Conservation (phyloP, 352 stramenopile species). For the Globisporangium splendens region DNA sequence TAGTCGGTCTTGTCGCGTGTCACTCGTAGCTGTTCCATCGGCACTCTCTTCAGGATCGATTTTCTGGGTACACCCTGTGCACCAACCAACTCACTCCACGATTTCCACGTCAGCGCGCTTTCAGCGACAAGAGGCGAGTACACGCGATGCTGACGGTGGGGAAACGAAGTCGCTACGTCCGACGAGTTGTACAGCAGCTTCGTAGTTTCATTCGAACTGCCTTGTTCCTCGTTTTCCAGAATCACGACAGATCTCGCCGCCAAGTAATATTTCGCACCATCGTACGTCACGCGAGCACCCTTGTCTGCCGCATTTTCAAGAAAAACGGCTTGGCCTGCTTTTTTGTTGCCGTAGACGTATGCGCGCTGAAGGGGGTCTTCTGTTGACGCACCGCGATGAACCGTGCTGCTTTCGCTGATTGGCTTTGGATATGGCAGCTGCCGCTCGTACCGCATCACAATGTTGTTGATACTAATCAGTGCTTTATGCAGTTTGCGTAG, state of each 20-base stretch:
- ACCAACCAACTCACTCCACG: slow-evolving; percentile 47
- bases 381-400: slow-evolving; percentile 3
- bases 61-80: slow-evolving; percentile 26
- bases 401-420: slow-evolving; percentile 8
- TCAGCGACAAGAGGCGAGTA: slow-evolving; percentile 40
- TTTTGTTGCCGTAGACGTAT: slow-evolving; percentile 40
- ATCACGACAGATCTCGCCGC: slow-evolving; percentile 45
- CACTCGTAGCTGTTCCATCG: slow-evolving; percentile 52
- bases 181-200: slow-evolving; percentile 53
- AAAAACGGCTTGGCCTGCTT: slow-evolving; percentile 34
- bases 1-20: slow-evolving; percentile 60
- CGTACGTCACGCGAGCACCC: slow-evolving; percentile 30
- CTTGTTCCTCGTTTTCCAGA: slow-evolving; percentile 20
- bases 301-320: slow-evolving; percentile 46
- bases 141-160: slow-evolving; percentile 27
- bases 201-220: neutral
- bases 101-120: slow-evolving; percentile 34
- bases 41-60: slow-evolving; percentile 28
- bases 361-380: slow-evolving; percentile 29
- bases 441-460: slow-evolving; percentile 42
- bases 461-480: slow-evolving; percentile 52
- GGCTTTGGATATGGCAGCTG: slow-evolving; percentile 41
- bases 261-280: slow-evolving; percentile 31
- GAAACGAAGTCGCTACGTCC: slow-evolving; percentile 42
- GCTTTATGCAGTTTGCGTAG: slow-evolving; percentile 54